phyloP scores from a whole-genome alignment of 345 rosid genomes.

The Gynandropsis gynandra region DNA sequence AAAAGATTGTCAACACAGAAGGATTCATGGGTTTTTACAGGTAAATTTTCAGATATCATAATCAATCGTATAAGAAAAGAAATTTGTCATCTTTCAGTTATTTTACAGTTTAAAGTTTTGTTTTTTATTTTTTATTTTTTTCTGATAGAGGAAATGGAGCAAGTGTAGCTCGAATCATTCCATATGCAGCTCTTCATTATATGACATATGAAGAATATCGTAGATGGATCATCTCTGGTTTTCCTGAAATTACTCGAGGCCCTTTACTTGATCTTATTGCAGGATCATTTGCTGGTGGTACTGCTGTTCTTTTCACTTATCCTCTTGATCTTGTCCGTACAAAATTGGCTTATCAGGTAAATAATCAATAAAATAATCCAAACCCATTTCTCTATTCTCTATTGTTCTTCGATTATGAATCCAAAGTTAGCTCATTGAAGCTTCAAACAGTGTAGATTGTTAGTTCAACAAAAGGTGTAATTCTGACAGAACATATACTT shows the following conservation, averaged over 20 bases:
- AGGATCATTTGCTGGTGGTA: slow-evolving; percentile 89
- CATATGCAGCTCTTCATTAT: slow-evolving; percentile 92
- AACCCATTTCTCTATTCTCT: neutral
- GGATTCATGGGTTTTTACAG: slow-evolving; percentile 86
- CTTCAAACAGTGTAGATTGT: slow-evolving; percentile 49
- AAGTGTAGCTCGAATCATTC: slow-evolving; percentile 87
- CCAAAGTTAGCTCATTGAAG: slow-evolving; percentile 15
- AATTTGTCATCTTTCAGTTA: slow-evolving; percentile 2
- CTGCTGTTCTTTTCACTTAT: slow-evolving; percentile 84
- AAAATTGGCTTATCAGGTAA: slow-evolving; percentile 89
- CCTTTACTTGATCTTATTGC: slow-evolving; percentile 89
- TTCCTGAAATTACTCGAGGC: slow-evolving; percentile 61
- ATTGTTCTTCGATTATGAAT: neutral
- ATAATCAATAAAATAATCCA: neutral
- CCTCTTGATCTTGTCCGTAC: slow-evolving; percentile 89
- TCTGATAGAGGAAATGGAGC: slow-evolving; percentile 77
- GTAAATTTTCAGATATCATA: slow-evolving; percentile 29
- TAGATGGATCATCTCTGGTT: slow-evolving; percentile 66
- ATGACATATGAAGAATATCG: slow-evolving; percentile 93
- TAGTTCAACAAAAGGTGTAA: slow-evolving; percentile 39
- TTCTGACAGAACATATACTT: slow-evolving; percentile 35
- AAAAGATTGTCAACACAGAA: slow-evolving; percentile 69
- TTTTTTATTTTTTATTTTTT: slow-evolving; percentile 13
- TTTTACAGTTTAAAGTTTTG: neutral
- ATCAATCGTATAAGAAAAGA: neutral